A percentile compares a stretch with the other conserved stretches of the same genome.
Conservation (phyloP, 441 rosid species). For the Pelargonium citronellum region DNA sequence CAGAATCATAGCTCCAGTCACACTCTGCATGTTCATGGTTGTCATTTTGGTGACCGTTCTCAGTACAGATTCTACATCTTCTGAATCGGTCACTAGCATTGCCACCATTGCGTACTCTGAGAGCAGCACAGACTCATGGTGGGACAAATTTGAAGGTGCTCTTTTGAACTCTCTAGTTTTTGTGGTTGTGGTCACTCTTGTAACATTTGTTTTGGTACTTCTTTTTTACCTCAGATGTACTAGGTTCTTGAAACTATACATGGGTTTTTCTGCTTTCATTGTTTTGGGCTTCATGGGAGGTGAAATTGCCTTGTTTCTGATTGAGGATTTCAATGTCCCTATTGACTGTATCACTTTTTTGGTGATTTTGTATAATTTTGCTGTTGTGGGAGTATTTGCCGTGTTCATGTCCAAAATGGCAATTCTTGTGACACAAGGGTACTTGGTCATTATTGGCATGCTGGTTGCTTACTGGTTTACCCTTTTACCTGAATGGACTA, state of each 20-base stretch:
- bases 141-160: constrained; percentile 83
- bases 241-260: constrained; percentile 58
- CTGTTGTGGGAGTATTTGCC: constrained; percentile 76
- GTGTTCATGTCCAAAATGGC: constrained; percentile 80
- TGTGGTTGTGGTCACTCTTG: constrained; percentile 62
- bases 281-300: constrained; percentile 80
- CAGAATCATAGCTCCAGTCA: constrained; percentile 73
- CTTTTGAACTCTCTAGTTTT: constrained; percentile 70
- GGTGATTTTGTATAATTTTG: constrained; percentile 59
- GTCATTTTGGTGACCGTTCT: constrained; percentile 64
- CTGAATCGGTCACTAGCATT: constrained; percentile 39
- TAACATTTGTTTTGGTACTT: constrained; percentile 70
- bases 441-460: constrained; percentile 73
- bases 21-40: constrained; percentile 80
- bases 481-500: constrained; percentile 86
- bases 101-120: constrained; percentile 77
- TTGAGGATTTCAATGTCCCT: constrained; percentile 48
- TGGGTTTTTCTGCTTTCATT: constrained; percentile 83
- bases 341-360: constrained; percentile 56
- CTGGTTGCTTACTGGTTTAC: constrained; percentile 92
- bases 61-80: constrained; percentile 43
- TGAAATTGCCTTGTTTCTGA: constrained; percentile 49
- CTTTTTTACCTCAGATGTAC: constrained; percentile 81
- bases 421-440: constrained; percentile 68
- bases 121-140: constrained; percentile 58